A percentile compares a stretch with the other conserved stretches of the same genome.
Conservation (phyloP, 257 asterid species). For the Scutellaria baicalensis region DNA sequence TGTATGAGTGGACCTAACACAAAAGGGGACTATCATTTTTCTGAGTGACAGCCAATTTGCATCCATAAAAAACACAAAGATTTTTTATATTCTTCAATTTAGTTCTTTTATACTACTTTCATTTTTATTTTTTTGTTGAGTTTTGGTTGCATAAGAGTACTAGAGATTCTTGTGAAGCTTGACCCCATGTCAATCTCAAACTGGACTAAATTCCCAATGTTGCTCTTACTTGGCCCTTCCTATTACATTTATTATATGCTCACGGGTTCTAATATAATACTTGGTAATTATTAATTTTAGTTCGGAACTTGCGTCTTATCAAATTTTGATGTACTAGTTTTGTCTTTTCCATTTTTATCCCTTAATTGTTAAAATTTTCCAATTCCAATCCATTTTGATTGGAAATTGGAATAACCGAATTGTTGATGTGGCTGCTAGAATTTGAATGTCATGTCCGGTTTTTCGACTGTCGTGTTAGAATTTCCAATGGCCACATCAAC, state of each 20-base stretch:
- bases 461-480: too few species aligned
- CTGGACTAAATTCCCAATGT: not conserved
- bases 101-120: not conserved
- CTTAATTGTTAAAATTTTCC: too few species aligned
- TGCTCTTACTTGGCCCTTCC: not conserved
- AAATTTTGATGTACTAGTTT: too few species aligned
- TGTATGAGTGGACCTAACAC: conserved; percentile 35
- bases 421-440: too few species aligned
- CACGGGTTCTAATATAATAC: not conserved
- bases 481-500: too few species aligned
- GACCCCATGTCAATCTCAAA: conserved; percentile 12
- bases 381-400: too few species aligned
- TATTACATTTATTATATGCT: not conserved
- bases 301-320: too few species aligned
- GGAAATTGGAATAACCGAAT: too few species aligned
- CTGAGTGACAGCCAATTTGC: conserved; percentile 24
- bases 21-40: conserved; percentile 19
- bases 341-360: too few species aligned
- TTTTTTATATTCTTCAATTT: not conserved
- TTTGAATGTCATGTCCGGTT: too few species aligned
- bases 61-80: conserved; percentile 16
- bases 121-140: not conserved
- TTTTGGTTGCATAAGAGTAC: not conserved
- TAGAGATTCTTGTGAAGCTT: conserved; percentile 13
- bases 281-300: too few species aligned